Base-by-base conservation (phyloP, 345 rosid genomes). In the Gynandropsis gynandra region DNA sequence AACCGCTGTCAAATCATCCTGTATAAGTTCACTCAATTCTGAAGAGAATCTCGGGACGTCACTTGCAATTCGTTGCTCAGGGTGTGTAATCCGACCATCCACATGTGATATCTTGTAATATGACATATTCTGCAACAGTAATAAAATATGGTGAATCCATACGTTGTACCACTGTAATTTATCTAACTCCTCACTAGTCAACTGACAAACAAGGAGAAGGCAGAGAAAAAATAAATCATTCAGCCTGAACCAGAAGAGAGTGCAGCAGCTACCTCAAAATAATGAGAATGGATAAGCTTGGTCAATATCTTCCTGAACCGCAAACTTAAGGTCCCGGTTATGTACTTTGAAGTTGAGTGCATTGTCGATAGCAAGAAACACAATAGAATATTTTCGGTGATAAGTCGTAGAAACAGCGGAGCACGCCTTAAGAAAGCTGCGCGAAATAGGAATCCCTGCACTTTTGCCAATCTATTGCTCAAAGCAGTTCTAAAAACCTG, bases 31-130 rank as follows among this genome's bases (percentile, higher is more conserved):
- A 43, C 99, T 88, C 67, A 93, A 77, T 80, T 93, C 99, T 15
- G 89, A 83, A 63, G 95, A 88, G 72, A 93, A 85, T 72, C 74
- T 81, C 12, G 99, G 99, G 9, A 93, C 76, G 65, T 93, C 99
- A 65, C 97, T 87, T 52, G 97, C 99, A 67, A 93, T 88, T 44
- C 78, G 68, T 77, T 93, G 99, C 66, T 87, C 97, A 6, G 97
- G 99, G 71, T 93, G 76, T 27, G 83, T 74, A 63, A 93, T 72
- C 62, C 97, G 88, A 41, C 89, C 83, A 72, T 93, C 99, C 51
- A 93, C 95, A 59, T 93, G 97, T 54, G 97, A 85, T 67, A 93
- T 72, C 64, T 93, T 93, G 79, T 93, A 93, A 75, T 93, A 93
- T 3, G 87, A 90, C 97, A 93, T 88, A 67, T 85, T 93, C 97